These are phyloP conservation scores for Vigna reflexopilosa DNA, from an alignment of 306 rosid species.

Conservation along the genomic window DNA sequence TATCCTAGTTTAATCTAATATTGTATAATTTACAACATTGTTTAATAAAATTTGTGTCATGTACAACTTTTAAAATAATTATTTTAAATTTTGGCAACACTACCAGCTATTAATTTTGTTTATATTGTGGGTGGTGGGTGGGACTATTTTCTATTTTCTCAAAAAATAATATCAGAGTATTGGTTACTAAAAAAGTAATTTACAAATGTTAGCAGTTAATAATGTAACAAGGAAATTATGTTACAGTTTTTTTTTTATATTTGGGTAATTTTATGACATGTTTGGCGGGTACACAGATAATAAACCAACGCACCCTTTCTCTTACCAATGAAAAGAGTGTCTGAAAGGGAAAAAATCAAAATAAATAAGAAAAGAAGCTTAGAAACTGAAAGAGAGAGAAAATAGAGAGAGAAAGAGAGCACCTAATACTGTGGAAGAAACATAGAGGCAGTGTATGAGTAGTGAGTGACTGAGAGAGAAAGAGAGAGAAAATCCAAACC, in stretches of 20 bases:
- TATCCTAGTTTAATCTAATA: too few species aligned
- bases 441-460: slow-evolving; percentile 46
- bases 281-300: slow-evolving; percentile 67
- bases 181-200: background rate
- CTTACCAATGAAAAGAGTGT: slow-evolving; percentile 42
- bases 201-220: background rate
- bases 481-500: slow-evolving; percentile 54
- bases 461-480: slow-evolving; percentile 27
- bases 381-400: slow-evolving; percentile 56
- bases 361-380: slow-evolving; percentile 34
- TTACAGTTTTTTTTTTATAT: background rate
- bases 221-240: background rate
- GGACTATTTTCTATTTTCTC: too few species aligned
- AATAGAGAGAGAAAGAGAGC: slow-evolving; percentile 47
- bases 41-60: too few species aligned
- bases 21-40: too few species aligned
- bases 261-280: slow-evolving; percentile 29
- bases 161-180: background rate
- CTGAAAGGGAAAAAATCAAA: slow-evolving; percentile 15
- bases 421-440: slow-evolving; percentile 46
- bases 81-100: too few species aligned
- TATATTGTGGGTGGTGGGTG: too few species aligned
- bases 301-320: slow-evolving; percentile 45
- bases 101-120: too few species aligned
- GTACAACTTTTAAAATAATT: too few species aligned